These are phyloP conservation scores for Ploettnerulaceae sp. DNA, from an alignment of 2,329 filamentous ascomycete species.

Conservation along the genomic window DNA sequence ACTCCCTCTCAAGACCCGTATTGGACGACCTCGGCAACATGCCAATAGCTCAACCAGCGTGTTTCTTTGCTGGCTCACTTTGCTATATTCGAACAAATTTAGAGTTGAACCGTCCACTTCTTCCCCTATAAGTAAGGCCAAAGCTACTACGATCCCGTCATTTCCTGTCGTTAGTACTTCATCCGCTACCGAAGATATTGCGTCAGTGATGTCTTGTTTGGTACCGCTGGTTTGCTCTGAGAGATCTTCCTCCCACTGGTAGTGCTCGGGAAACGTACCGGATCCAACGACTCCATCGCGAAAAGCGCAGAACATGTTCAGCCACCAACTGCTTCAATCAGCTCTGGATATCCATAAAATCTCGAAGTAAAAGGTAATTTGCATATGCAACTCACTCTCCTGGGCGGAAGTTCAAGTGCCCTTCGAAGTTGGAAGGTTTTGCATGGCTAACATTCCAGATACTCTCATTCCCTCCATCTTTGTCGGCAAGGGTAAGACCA, in stretches of 20 bases:
- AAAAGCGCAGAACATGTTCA: constrained; percentile 50
- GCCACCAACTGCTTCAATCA: constrained; percentile 48
- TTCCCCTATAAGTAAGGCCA: constrained; percentile 48
- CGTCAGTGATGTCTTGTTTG: constrained; percentile 23
- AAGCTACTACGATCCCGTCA: constrained; percentile 41
- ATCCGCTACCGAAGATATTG: constrained; percentile 36
- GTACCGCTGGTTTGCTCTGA: constrained; percentile 20
- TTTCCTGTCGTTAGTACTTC: constrained; percentile 44
- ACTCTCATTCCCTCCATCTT: constrained; percentile 1
- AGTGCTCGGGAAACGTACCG: background rate
- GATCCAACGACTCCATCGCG: constrained; percentile 50
- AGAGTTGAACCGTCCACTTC: constrained; percentile 41
- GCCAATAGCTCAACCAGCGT: constrained; percentile 47
- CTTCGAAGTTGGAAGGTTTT: constrained; percentile 17
- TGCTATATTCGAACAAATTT: constrained; percentile 40
- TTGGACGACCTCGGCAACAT: constrained; percentile 38
- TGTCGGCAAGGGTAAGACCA: constrained; percentile 10
- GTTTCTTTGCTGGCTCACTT: constrained; percentile 40
- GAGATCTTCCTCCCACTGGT: background rate
- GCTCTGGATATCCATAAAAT: constrained; percentile 6
- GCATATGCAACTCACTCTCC: constrained; percentile 46
- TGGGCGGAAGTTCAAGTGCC: constrained; percentile 40
- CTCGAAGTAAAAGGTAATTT: no score
- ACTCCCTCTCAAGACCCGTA: constrained; percentile 50
- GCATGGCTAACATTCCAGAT: constrained; percentile 16